Percentiles rank a stretch among this genome's conserved stretches.
Conservation (phyloP, 495 filamentous ascomycete genomes). For the Rostrohypoxylon terebratum region DNA sequence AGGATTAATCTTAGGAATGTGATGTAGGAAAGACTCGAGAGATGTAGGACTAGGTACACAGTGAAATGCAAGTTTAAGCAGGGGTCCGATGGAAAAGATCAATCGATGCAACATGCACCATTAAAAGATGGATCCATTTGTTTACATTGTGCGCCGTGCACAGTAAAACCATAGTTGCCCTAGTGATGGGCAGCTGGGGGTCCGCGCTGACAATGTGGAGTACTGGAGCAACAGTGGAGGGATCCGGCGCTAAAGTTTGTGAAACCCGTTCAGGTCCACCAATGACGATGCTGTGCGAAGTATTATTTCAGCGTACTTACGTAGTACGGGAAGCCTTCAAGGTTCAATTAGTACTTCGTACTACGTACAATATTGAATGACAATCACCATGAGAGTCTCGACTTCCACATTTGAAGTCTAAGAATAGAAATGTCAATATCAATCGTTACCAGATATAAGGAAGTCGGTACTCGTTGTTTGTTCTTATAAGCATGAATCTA, state of each 20-base stretch:
- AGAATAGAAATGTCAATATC: neutral
- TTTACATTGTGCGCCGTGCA: neutral
- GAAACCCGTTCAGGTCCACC: neutral
- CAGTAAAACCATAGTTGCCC: neutral
- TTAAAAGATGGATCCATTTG: constrained; percentile 11
- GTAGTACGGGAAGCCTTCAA: neutral
- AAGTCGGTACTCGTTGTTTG: neutral
- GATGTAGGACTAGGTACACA: neutral
- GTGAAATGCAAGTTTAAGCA: constrained; percentile 17
- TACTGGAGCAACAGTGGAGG: neutral
- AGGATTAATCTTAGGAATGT: constrained; percentile 35
- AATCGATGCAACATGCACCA: constrained; percentile 6
- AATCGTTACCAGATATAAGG: neutral
- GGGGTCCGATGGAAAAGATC: constrained; percentile 15
- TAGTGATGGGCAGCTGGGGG: constrained; percentile 5
- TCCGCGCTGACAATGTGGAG: neutral
- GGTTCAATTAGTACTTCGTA: neutral
- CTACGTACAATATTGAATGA: too few species aligned
- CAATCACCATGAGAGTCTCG: neutral
- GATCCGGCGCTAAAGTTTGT: constrained; percentile 1
- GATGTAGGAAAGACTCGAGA: constrained; percentile 10
- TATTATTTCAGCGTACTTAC: neutral
- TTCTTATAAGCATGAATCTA: neutral
- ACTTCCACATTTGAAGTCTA: neutral
- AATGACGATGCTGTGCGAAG: neutral